Evolutionary conservation across 192 early-diverging fungal species (phyloP).

Genomic region (Coemansia pectinata): DNA sequence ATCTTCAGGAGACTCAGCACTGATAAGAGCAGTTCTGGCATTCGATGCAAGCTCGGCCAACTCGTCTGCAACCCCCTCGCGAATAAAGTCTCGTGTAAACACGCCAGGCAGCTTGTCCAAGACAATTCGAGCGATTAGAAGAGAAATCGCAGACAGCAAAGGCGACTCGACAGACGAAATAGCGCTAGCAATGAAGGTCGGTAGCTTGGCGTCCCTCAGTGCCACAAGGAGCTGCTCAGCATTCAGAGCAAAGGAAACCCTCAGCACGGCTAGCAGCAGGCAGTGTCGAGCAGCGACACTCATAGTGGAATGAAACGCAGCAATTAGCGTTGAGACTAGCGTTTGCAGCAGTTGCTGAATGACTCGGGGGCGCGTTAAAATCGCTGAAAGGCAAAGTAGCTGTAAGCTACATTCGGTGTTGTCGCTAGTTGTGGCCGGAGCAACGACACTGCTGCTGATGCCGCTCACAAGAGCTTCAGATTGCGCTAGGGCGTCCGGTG

Average conservation of each 20-base stretch:
- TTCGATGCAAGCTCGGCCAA: constrained; percentile 52
- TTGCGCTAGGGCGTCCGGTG: background rate
- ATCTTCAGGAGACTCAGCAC: background rate
- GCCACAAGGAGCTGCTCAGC: constrained; percentile 45
- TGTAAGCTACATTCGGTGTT: background rate
- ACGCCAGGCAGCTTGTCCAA: constrained; percentile 61
- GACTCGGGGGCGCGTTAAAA: constrained; percentile 6
- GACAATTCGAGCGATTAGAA: constrained; percentile 61
- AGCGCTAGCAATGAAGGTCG: constrained; percentile 20
- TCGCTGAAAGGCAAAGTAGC: background rate
- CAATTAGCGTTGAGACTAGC: constrained; percentile 71
- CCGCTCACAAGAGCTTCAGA: constrained; percentile 6
- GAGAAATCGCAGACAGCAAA: constrained; percentile 20
- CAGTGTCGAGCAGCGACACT: constrained; percentile 66
- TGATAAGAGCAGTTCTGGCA: background rate
- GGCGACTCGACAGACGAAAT: constrained; percentile 21
- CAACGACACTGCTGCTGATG: background rate
- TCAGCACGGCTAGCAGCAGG: constrained; percentile 63
- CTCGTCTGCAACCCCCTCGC: constrained; percentile 75
- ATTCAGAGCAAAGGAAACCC: constrained; percentile 55
- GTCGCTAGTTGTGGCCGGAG: background rate
- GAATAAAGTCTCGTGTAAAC: constrained; percentile 62
- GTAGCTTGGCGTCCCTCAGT: constrained; percentile 43
- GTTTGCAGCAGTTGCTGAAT: constrained; percentile 31
- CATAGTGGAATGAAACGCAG: constrained; percentile 70